These are phyloP conservation scores for Deinandra increscens DNA, from an alignment of 129 eudicot species.

Conservation along the genomic window DNA sequence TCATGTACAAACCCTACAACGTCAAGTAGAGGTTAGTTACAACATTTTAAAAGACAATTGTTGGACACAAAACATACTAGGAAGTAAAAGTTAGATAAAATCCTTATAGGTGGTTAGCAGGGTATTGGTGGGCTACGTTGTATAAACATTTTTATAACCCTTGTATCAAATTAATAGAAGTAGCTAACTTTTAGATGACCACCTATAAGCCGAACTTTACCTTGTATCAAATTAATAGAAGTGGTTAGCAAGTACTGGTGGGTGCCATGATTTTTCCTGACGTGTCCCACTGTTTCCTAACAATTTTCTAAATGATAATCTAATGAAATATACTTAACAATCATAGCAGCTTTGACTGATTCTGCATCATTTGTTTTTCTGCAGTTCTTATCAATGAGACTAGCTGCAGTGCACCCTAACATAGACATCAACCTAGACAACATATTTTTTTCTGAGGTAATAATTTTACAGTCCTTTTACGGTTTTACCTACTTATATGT, in stretches of 20 bases:
- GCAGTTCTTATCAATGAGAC: conserved; percentile 93
- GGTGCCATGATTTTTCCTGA: not conserved
- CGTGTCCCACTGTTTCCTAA: not conserved
- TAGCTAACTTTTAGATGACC: no score
- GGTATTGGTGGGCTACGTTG: not conserved
- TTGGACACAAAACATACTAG: not conserved
- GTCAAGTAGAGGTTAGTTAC: conserved; percentile 84
- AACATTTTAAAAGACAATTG: not conserved
- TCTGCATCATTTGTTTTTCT: conserved; percentile 15
- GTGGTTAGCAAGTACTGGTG: not conserved
- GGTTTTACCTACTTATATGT: conserved; percentile 13
- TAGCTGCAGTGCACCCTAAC: conserved; percentile 92
- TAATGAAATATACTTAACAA: not conserved
- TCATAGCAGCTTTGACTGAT: conserved; percentile 18
- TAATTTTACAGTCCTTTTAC: conserved; percentile 26
- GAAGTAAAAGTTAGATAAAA: not conserved
- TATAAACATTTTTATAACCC: no score
- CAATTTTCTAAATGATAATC: not conserved
- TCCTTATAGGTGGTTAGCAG: not conserved
- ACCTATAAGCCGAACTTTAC: no score
- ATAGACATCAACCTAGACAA: conserved; percentile 79
- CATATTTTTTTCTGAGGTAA: conserved; percentile 69
- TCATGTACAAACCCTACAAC: conserved; percentile 79
- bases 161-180: no score
- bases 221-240: no score